Percentiles rank a stretch among this genome's conserved stretches.
Conservation (phyloP, 2,329 filamentous ascomycete species). For the Ophiostoma fasciatum region DNA sequence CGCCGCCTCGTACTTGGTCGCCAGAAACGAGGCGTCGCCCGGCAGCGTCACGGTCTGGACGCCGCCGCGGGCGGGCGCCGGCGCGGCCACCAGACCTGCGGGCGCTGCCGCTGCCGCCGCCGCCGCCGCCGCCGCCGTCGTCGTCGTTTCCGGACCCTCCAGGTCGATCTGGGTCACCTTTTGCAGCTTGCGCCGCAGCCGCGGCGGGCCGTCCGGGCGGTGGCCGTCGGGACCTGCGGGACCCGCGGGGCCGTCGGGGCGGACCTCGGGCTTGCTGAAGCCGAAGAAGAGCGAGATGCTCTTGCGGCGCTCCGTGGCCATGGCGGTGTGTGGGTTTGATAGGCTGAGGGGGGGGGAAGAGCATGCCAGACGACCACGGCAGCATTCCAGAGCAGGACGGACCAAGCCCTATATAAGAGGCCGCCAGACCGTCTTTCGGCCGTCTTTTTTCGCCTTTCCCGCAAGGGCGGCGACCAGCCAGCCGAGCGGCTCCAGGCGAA, state of each 20-base stretch:
- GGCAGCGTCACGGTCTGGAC: constrained; percentile 6
- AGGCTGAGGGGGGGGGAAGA: too few species aligned
- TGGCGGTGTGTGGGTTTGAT: too few species aligned
- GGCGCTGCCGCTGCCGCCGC: too few species aligned
- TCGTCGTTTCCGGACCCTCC: background rate
- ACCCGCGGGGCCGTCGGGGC: constrained; percentile 6
- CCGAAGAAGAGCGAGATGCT: constrained; percentile 11
- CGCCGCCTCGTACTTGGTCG: constrained; percentile 6
- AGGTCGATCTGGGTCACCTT: constrained; percentile 14
- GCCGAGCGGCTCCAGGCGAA: too few species aligned
- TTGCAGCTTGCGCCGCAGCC: constrained; percentile 20
- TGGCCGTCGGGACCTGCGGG: too few species aligned
- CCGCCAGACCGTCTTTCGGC: too few species aligned
- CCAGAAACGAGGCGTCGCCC: constrained; percentile 5
- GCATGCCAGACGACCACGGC: too few species aligned
- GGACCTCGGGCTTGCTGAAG: constrained; percentile 7
- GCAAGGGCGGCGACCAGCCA: too few species aligned
- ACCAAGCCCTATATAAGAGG: too few species aligned
- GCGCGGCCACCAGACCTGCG: background rate
- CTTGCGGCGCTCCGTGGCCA: constrained; percentile 10
- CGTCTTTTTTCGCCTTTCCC: too few species aligned
- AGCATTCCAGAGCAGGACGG: too few species aligned
- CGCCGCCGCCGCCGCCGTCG: too few species aligned
- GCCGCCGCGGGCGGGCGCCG: constrained; percentile 1
- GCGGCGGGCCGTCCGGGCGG: constrained; percentile 8